Evolutionary conservation across 768 basidiomycete species (phyloP), one percentile per base, ranked within the genome.

Genomic region (Artomyces pyxidatus): DNA sequence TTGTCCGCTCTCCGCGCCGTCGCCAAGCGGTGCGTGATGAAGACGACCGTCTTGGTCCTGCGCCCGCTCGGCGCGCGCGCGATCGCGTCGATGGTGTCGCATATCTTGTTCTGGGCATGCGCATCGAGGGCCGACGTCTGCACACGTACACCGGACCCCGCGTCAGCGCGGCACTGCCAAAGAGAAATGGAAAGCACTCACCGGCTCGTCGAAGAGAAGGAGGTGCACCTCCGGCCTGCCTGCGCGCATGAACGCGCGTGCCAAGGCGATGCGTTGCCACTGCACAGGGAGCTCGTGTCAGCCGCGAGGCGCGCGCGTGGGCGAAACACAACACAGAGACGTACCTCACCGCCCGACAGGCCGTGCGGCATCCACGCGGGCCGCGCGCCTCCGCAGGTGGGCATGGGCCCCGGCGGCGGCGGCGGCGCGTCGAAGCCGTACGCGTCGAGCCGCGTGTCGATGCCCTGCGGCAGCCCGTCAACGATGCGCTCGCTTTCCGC

Each of bases 231-330:
- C 80, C 19, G 79, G 85, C 59, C 77, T 79, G 58, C 71, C 76
- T 42, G 86, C 84, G 51, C 89, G 73, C 85, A 92, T 88, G 59
- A 93, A 92, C 14, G 88, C 86, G 42, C 91, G 77, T 41, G 89
- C 85, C 42, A 93, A 76, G 16, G 91, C 89, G 49, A 94, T 77
- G 57, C 86, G 71, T 67, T 91, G 88, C 89, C 89, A 91, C 86
- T 90, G 61, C 28, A 54, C 59, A 25, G 47, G 54, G 41, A 23
- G 44, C 37, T 32, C 42, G 44, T 42, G 23, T 28, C 25, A 26
- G 47, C 27, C 19, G 42, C 25, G 45, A 38, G n/a, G 26, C 28
- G 41, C 9, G 14, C 39, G 29, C 41, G 16, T 35, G 16, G 39
- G 30, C 22, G 16, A 49, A 28, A 44, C 38, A 6, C 37, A 37